Conservation (phyloP, 1,284 basidiomycete genomes). For the Fistulina hepatica region DNA sequence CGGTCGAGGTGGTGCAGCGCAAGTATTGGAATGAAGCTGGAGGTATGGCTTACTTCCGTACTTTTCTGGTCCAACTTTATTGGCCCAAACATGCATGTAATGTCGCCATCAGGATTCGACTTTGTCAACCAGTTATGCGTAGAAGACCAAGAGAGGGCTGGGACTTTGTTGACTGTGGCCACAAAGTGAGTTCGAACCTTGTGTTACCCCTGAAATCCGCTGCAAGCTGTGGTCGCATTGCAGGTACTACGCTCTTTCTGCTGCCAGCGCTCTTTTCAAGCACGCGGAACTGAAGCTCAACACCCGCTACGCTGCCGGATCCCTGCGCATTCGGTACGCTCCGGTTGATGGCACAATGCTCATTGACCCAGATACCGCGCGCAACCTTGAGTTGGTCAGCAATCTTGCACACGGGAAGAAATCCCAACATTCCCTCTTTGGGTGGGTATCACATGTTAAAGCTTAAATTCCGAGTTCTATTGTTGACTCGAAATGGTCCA, state of each 20-base stretch:
- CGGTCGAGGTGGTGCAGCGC: slow-evolving; percentile 58
- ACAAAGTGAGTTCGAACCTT: slow-evolving; percentile 51
- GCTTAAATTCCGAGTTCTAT: not conserved
- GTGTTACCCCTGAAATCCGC: slow-evolving; percentile 12
- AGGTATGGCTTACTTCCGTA: slow-evolving; percentile 32
- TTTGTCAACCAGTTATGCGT: slow-evolving; percentile 68
- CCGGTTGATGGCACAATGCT: slow-evolving; percentile 84
- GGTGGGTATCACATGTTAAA: slow-evolving; percentile 36
- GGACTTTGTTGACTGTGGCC: slow-evolving; percentile 60
- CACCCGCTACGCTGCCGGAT: slow-evolving; percentile 56
- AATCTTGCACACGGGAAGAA: slow-evolving; percentile 54
- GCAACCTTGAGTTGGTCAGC: slow-evolving; percentile 78
- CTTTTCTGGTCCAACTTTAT: not conserved
- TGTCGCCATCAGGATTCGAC: slow-evolving; percentile 50
- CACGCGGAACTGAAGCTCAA: slow-evolving; percentile 60
- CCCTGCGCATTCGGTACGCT: slow-evolving; percentile 71
- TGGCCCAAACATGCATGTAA: not conserved
- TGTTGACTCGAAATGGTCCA: slow-evolving; percentile 16
- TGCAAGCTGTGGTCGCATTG: slow-evolving; percentile 1
- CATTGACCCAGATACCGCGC: slow-evolving; percentile 81
- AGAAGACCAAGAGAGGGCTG: slow-evolving; percentile 66
- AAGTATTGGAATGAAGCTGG: slow-evolving; percentile 74
- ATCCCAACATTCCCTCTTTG: slow-evolving; percentile 57
- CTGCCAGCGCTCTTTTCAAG: slow-evolving; percentile 77
- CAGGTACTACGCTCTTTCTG: slow-evolving; percentile 83